Base-by-base conservation (phyloP, 225 moss, liverwort and hornwort species). In the Bryum argenteum region DNA sequence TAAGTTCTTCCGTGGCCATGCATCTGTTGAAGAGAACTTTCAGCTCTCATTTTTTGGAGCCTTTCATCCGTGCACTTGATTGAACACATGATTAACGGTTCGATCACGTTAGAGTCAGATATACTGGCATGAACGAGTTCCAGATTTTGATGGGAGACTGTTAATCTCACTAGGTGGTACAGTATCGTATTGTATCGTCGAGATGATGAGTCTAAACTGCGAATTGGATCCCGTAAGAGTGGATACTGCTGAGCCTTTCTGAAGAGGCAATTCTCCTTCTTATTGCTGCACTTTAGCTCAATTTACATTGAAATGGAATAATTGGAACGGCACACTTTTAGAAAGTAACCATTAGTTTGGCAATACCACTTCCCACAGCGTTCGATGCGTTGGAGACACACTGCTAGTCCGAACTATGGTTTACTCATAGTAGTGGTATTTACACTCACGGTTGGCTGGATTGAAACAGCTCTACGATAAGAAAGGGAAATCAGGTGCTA, bases 401-500 rank as follows among this genome's bases (percentile, higher is more conserved):
- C 41, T 19, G 0, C 19, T 60, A 51, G 67, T 10, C 8, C 28
- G 50, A 66, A 62, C 20, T 18, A 60, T 44, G 54, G 48, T 24
- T 55, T 41, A 48, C 58, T 70, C 26, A 69, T 55, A 44, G 26
- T 74, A 22, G 48, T 63, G 50, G 22, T 48, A 9, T 58, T 62
- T 42, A 81, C 38, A 42, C 78, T 69, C 26, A 50, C 67, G 55
- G 37, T 72, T 65, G 57, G 50, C 43, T 71, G 75, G 66, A 48
- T 83, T 66, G 79, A 69, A 71, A 74, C 91, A 96, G 85, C 93
- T 97, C 69, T 94, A 92, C 67, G 70, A 91, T 18, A 94, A 90
- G 70, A 85, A 82, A 69, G 94, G 88, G 84, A 83, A 71, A 75
- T 8, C 71, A 62, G 73, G 69, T 58, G 81, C 67, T 54, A 52